Conservation (phyloP, 1,284 basidiomycete species). For the Ustilago hordei region DNA sequence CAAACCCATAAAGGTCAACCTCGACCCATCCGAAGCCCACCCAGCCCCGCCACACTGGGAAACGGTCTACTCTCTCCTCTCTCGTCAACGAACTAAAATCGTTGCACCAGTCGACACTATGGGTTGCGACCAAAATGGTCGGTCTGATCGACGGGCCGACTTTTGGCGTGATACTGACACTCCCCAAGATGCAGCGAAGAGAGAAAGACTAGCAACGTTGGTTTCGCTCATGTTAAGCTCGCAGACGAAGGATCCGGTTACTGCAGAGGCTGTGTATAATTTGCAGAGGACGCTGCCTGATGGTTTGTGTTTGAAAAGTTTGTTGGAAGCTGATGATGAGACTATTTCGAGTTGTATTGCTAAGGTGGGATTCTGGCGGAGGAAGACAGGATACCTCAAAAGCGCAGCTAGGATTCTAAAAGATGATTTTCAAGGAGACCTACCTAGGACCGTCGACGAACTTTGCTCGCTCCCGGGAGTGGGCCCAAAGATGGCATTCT, state of each 20-base stretch:
- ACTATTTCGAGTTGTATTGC: conserved; percentile 80
- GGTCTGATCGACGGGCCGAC: conserved; percentile 55
- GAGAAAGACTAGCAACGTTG: conserved; percentile 83
- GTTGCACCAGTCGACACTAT: conserved; percentile 69
- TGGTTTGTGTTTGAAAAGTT: conserved; percentile 79
- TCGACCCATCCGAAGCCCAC: conserved; percentile 56
- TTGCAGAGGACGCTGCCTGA: conserved; percentile 81
- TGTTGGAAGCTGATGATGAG: conserved; percentile 77
- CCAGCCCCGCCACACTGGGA: conserved; percentile 61
- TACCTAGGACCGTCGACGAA: conserved; percentile 61
- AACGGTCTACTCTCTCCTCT: conserved; percentile 47
- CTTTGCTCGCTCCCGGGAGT: conserved; percentile 65
- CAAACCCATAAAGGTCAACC: conserved; percentile 65
- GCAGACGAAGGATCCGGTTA: conserved; percentile 79
- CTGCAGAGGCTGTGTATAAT: conserved; percentile 82
- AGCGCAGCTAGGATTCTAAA: conserved; percentile 49
- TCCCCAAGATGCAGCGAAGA: conserved; percentile 72
- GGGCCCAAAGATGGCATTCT: conserved; percentile 70
- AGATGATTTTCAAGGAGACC: conserved; percentile 56
- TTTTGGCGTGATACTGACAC: conserved; percentile 46
- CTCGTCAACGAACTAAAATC: conserved; percentile 56
- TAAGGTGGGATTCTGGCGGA: conserved; percentile 92
- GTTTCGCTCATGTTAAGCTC: conserved; percentile 94
- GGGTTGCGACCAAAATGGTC: conserved; percentile 67
- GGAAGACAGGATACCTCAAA: conserved; percentile 76